Base-by-base conservation (phyloP, 495 filamentous ascomycete genomes). In the Friedmanniomyces endolithicus region DNA sequence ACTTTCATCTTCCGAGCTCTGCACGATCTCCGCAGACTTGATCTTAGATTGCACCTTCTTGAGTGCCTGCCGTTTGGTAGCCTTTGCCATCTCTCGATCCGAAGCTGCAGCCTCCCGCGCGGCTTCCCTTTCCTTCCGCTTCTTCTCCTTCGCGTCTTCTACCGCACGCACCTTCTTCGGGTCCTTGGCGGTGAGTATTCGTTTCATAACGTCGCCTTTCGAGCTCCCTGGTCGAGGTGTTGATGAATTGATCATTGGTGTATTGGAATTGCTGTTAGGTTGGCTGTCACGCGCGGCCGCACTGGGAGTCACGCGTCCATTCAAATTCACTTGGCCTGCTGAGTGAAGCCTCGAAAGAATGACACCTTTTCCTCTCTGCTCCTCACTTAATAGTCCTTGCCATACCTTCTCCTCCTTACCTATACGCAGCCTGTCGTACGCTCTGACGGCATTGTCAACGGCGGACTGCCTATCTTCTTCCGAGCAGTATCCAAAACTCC, bases 401-500 rank as follows among this genome's bases (percentile, higher is more conserved):
- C 89, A 95, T 2, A 86, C 71, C 47, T 81, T 78, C 56, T 92
- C 87, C 3, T 79, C 76, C 29, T 77, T 74, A 22, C 75, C 77
- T n/a, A 94, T 68, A 6, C 89, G 79, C 71, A 84, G 74, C 52
- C 83, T 81, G 71, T 95, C 89, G 61, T 85, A 94, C 23, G 83
- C 76, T 35, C 77, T 82, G 50, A 94, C 78, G n/a, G 88, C 86
- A 63, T 85, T 87, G 61, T 90, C 82, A 66, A 95, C 90, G 12
- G 86, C 89, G 12, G 75, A 74, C 62, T 88, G 74, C 24, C 88
- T 82, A 60, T 90, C 85, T 31, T 81, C 78, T 29, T 77, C 67
- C 23, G 67, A 77, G 16, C 73, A 72, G 65, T 90, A 92, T 7
- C 76, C 72, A 66, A 88, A 92, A 14, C 78, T 78, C 77, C 83